Conservation (phyloP, 2,329 filamentous ascomycete genomes). For the Fusarium robinianum region DNA sequence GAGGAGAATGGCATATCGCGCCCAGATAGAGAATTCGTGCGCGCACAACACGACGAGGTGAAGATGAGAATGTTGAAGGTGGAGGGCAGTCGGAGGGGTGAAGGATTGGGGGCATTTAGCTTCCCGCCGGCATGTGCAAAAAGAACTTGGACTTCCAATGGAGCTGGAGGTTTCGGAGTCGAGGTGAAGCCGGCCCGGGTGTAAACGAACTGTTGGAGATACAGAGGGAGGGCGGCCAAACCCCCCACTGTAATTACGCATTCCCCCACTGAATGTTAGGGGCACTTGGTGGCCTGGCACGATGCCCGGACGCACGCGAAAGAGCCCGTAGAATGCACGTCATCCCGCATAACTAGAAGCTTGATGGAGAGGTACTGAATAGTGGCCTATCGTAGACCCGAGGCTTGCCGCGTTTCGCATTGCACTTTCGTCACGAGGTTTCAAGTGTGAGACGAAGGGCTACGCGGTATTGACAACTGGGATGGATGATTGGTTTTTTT, state of each 20-base stretch:
- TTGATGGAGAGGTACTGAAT: too few relatives aligned
- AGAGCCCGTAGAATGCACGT: conserved; percentile 24
- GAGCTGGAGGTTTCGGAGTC: conserved; percentile 12
- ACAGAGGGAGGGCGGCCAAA: conserved; percentile 7
- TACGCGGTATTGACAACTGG: conserved; percentile 12
- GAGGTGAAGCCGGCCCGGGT: conserved; percentile 3
- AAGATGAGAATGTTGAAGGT: neutral
- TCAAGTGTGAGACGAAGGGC: conserved; percentile 6
- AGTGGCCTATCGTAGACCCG: too few relatives aligned
- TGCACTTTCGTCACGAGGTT: conserved; percentile 24
- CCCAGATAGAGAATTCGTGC: neutral
- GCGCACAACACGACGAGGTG: conserved; percentile 7
- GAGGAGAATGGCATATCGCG: conserved; percentile 17
- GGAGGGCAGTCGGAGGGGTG: neutral
- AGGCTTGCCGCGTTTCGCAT: too few relatives aligned
- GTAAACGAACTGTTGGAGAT: conserved; percentile 32
- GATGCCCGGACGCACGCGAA: conserved; percentile 7
- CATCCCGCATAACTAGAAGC: conserved; percentile 23
- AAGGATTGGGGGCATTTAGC: conserved; percentile 10
- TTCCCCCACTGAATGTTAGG: conserved; percentile 21
- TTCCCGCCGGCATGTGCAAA: too few relatives aligned
- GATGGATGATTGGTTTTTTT: conserved; percentile 14
- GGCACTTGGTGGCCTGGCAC: conserved; percentile 25
- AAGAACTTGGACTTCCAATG: too few relatives aligned
- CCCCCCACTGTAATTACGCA: conserved; percentile 28